phyloP scores from a whole-genome alignment of 257 asterid species.

The Lithospermum erythrorhizon region DNA sequence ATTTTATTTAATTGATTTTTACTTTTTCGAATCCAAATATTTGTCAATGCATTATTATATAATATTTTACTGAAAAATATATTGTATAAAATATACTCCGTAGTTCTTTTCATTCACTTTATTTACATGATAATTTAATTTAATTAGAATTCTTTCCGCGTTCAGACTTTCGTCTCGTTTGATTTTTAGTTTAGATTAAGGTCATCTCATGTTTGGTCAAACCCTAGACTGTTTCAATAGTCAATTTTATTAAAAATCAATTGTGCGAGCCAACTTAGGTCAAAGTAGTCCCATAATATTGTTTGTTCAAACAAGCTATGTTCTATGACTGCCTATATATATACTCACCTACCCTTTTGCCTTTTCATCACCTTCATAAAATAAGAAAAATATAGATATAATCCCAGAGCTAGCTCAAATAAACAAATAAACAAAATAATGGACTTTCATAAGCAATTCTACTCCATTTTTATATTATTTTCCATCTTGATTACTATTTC shows the following conservation, averaged over 20 bases:
- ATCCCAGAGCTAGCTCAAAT: too few species aligned
- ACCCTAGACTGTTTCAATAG: constrained; percentile 3
- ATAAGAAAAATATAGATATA: neutral
- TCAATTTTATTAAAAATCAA: neutral
- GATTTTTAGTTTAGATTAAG: too few species aligned
- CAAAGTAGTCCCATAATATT: constrained; percentile 9
- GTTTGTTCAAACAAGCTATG: neutral
- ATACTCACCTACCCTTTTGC: neutral
- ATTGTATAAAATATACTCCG: too few species aligned
- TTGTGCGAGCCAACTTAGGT: neutral
- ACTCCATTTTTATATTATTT: constrained; percentile 12
- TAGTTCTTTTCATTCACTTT: too few species aligned
- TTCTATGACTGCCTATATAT: constrained; percentile 7
- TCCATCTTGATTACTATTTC: constrained; percentile 6
- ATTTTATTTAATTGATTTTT: too few species aligned
- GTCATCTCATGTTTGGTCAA: neutral
- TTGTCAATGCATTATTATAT: too few species aligned
- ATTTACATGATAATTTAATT: too few species aligned
- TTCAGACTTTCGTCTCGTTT: too few species aligned
- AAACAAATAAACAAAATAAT: constrained; percentile 5
- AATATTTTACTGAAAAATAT: too few species aligned
- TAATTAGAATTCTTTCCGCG: too few species aligned
- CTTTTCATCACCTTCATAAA: neutral
- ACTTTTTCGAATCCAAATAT: too few species aligned
- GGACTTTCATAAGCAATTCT: constrained; percentile 12